These are phyloP conservation scores for Aspergillus sp. DNA, from an alignment of 2,329 filamentous ascomycete species.

Conservation along the genomic window DNA sequence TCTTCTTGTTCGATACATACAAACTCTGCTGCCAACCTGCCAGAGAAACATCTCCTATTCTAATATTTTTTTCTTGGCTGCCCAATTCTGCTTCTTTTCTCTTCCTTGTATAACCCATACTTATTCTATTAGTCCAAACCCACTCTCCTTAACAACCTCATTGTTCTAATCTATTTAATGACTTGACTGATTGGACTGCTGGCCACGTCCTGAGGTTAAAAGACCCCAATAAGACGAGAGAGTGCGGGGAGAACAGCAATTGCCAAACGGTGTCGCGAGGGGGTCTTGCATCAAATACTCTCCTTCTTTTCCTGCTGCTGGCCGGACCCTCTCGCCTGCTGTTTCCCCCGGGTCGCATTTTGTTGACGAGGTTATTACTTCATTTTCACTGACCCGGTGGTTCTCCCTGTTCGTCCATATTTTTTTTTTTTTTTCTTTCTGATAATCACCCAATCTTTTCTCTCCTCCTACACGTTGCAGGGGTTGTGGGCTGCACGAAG, in stretches of 20 bases:
- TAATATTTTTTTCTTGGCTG: background rate
- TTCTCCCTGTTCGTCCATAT: background rate
- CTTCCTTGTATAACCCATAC: background rate
- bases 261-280: conserved; percentile 10
- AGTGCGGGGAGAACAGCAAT: conserved; percentile 10
- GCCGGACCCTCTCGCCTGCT: background rate
- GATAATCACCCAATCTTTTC: too few species aligned
- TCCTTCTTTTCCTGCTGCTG: background rate
- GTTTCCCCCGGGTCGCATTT: background rate
- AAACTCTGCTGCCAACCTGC: background rate
- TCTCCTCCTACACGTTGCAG: background rate
- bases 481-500: background rate
- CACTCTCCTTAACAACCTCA: background rate
- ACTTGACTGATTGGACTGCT: conserved; percentile 2
- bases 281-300: conserved; percentile 2
- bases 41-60: background rate
- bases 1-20: background rate
- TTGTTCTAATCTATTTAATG: background rate
- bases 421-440: too few species aligned
- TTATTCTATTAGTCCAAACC: background rate
- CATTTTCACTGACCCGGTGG: background rate
- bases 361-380: background rate
- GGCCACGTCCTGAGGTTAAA: background rate
- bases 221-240: background rate
- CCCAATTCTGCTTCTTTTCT: background rate